Base-by-base conservation (phyloP, 129 eudicot species). In the Centrapalus pauciflorus region DNA sequence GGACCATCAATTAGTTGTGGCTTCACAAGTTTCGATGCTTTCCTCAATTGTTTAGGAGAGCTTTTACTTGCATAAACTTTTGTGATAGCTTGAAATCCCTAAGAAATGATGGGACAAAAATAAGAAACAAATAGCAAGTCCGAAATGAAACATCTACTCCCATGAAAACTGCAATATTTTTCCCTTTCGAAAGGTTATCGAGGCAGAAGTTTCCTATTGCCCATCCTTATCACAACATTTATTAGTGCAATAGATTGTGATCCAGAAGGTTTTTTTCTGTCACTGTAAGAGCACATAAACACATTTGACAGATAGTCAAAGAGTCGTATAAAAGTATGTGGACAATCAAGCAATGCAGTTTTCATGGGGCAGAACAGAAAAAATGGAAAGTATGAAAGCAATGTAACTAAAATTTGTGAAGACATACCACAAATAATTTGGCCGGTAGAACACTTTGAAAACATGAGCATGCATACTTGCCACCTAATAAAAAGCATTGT, bases 11-110 rank as follows among this genome's bases (percentile, higher is more conserved):
- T 75, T 37, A 80, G 62, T 32, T 20, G 70, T 50, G 80, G 74
- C 59, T 43, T 63, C 57, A 62, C 69, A 34, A 38, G 54, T 40
- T 72, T 75, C 38, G 66, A 65, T 24, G 50, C 54, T 77, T 76
- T 85, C 74, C 77, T 88, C 38, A 61, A 74, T 63, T 68, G 81
- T 70, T 81, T 87, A 25, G 56, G 61, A 28, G 82, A 73, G 33
- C 80, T 83, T 60, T 76, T 81, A 54, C 82, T 73, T 33, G 95
- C 86, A 73, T 75, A 87, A 58, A 79, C 79, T 76, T 66, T 79
- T 28, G 70, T 66, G 24, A 50, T 65, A 11, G 26, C 66, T 74
- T 73, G 64, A 52, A 54, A 61, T 67, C 60, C 54, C 95, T 88
- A 77, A 17, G 14, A 21, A 72, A 11, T 30, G 11, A 3, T 20